These are phyloP conservation scores for Diphasiastrum complanatum DNA, from an alignment of 83 land plant species.

Conservation along the genomic window DNA sequence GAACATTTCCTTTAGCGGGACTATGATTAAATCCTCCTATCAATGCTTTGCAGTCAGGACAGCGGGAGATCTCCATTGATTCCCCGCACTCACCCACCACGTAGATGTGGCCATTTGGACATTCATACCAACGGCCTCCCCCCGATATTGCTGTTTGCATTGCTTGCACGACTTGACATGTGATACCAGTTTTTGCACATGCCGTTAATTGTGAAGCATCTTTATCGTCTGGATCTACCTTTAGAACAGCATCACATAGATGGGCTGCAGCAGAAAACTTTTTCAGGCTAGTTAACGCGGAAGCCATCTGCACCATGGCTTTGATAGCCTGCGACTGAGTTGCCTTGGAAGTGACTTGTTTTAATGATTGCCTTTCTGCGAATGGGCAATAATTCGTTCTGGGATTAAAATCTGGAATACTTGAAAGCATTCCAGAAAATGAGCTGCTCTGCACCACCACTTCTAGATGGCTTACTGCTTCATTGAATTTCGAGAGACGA, in stretches of 20 bases:
- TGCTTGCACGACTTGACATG: constrained; percentile 5
- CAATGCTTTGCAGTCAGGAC: constrained; percentile 24
- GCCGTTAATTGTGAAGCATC: constrained; percentile 9
- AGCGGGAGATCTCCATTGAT: constrained; percentile 22
- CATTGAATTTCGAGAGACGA: background rate
- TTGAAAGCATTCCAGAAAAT: background rate
- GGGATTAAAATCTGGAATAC: background rate
- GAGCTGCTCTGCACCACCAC: constrained; percentile 18
- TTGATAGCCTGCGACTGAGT: constrained; percentile 7
- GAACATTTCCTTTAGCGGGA: constrained; percentile 19
- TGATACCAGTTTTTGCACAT: background rate
- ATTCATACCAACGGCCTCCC: constrained; percentile 31
- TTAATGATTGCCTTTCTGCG: background rate
- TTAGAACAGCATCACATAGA: constrained; percentile 19
- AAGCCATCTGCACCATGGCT: constrained; percentile 20
- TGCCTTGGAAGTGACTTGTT: background rate
- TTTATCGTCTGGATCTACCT: constrained; percentile 8
- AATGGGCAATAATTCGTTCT: background rate
- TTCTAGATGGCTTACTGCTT: constrained; percentile 10
- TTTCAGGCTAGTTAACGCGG: background rate
- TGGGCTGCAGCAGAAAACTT: constrained; percentile 6
- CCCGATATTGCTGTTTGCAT: constrained; percentile 12
- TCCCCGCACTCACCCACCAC: constrained; percentile 32
- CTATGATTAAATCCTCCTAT: constrained; percentile 21
- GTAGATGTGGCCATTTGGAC: constrained; percentile 34